Conservation (phyloP, 805 yeast species). For the Nakazawaea ishiwadae region DNA sequence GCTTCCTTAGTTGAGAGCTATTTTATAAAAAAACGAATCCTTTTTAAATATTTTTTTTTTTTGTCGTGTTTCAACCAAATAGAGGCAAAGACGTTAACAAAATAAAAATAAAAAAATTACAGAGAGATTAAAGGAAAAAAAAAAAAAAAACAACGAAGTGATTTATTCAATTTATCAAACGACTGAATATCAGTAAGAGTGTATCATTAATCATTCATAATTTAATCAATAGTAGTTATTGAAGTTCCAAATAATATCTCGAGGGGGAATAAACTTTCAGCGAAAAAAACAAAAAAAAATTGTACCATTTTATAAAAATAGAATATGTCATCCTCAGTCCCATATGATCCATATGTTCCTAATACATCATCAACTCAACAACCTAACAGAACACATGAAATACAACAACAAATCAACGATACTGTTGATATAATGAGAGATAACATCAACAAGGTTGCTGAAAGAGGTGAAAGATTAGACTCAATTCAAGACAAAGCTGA, state of each 20-base stretch:
- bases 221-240: too few relatives aligned
- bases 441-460: slow-evolving; percentile 92
- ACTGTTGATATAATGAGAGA: slow-evolving; percentile 98
- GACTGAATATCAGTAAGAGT: too few relatives aligned
- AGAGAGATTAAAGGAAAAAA: too few relatives aligned
- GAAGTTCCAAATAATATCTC: too few relatives aligned
- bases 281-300: background rate
- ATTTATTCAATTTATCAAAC: too few relatives aligned
- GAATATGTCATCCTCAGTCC: slow-evolving; percentile 70
- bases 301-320: background rate
- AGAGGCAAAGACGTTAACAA: too few relatives aligned
- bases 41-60: too few relatives aligned
- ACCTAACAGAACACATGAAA: slow-evolving; percentile 26
- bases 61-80: too few relatives aligned
- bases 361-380: slow-evolving; percentile 28
- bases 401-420: slow-evolving; percentile 73
- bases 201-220: too few relatives aligned
- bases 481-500: slow-evolving; percentile 91
- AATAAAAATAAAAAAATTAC: too few relatives aligned
- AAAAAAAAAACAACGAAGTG: too few relatives aligned
- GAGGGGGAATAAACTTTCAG: too few relatives aligned
- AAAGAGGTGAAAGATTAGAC: slow-evolving; percentile 90
- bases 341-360: slow-evolving; percentile 84
- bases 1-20: background rate
- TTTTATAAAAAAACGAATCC: background rate